Evolutionary conservation across 2,329 filamentous ascomycete genomes (phyloP).

Genomic region (Ilyonectria sp.): DNA sequence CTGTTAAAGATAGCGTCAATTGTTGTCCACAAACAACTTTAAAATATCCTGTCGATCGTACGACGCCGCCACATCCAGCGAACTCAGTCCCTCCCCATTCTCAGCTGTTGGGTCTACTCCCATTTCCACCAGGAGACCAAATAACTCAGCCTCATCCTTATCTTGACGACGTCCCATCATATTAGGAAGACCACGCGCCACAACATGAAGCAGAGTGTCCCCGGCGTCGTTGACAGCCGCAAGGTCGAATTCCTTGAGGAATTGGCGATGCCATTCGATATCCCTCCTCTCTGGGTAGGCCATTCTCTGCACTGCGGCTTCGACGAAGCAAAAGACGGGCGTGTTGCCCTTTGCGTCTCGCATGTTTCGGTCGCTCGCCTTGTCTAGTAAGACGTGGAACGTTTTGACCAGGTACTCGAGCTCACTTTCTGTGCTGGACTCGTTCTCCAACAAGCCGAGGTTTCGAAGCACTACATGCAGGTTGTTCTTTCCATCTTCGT

Average conservation of each 20-base stretch:
- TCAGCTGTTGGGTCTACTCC: not conserved
- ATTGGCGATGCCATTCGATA: not conserved
- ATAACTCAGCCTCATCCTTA: not conserved
- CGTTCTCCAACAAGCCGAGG: not conserved
- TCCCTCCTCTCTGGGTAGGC: not conserved
- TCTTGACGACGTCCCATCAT: not conserved
- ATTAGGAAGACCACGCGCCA: not conserved
- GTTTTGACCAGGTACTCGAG: not conserved
- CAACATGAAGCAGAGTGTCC: not conserved
- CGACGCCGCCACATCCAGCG: not conserved
- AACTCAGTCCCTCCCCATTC: not conserved
- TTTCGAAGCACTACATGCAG: not conserved
- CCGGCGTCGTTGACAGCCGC: not conserved
- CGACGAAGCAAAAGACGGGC: not conserved
- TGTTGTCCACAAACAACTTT: not conserved
- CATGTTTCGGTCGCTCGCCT: not conserved
- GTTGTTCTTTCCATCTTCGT: not conserved
- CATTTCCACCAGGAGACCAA: not conserved
- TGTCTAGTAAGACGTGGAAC: not conserved
- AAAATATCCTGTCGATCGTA: not conserved
- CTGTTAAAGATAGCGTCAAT: not conserved
- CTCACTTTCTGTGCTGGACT: not conserved
- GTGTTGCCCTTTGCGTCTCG: not conserved
- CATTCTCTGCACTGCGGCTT: not conserved
- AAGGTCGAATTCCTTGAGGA: not conserved